Percentiles rank a stretch among this genome's conserved stretches.
Evolutionary conservation across 768 basidiomycete genomes (phyloP).

Genomic region (Trametes villosa): DNA sequence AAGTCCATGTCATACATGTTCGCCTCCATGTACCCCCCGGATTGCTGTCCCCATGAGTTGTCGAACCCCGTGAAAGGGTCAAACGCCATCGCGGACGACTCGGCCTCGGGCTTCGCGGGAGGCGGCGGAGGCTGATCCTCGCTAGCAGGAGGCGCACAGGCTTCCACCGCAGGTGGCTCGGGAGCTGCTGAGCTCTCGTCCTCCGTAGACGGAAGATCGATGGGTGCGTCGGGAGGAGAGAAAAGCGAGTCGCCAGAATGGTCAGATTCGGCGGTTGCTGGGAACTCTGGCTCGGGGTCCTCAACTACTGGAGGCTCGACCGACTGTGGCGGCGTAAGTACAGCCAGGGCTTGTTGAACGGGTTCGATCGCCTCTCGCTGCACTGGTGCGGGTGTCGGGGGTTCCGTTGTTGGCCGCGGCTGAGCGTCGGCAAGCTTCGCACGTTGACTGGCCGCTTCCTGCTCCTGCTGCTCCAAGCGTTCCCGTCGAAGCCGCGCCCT

Average conservation of each 20-base stretch:
- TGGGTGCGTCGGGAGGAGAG: conserved; percentile 21
- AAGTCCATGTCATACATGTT: conserved; percentile 51
- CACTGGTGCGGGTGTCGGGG: not conserved
- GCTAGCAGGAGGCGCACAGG: not conserved
- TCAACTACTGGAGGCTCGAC: not conserved
- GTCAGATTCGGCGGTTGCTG: conserved; percentile 7
- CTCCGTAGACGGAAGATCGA: conserved; percentile 18
- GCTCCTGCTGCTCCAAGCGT: conserved; percentile 59
- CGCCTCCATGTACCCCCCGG: conserved; percentile 42
- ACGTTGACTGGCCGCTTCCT: conserved; percentile 14
- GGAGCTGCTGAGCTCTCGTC: conserved; percentile 7
- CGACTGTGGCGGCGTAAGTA: not conserved
- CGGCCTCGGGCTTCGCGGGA: not conserved
- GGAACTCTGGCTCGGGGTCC: conserved; percentile 6
- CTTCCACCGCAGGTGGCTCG: not conserved
- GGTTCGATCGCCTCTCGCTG: not conserved
- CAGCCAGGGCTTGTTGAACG: not conserved
- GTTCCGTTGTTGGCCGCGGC: not conserved
- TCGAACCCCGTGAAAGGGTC: conserved; percentile 32
- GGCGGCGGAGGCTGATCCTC: not conserved
- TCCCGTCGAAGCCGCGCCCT: conserved; percentile 73
- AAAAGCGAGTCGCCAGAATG: conserved; percentile 26
- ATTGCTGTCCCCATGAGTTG: conserved; percentile 27
- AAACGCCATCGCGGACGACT: conserved; percentile 8
- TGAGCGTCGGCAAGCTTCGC: conserved; percentile 10